phyloP scores from a whole-genome alignment of 2,329 filamentous ascomycete species.

The Aureobasidium subglaciale region DNA sequence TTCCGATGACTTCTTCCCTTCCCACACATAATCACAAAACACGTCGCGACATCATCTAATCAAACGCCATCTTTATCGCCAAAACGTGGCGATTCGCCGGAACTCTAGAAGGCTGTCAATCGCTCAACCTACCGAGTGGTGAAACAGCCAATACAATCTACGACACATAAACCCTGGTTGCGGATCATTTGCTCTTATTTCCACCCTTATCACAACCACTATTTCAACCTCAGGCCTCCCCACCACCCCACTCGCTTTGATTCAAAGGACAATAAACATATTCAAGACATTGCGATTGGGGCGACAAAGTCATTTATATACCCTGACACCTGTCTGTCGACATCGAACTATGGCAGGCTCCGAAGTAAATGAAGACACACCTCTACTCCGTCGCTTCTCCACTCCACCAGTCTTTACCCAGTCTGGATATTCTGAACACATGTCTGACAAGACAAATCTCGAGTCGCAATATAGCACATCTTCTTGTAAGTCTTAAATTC shows the following conservation, averaged over 20 bases:
- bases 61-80: background rate
- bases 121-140: background rate
- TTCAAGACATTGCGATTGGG: conserved; percentile 2
- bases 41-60: background rate
- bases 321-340: background rate
- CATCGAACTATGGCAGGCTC: conserved; percentile 3
- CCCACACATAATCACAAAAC: background rate
- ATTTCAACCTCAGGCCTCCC: background rate
- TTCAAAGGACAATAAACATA: background rate
- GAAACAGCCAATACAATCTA: background rate
- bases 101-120: conserved; percentile 2
- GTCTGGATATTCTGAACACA: conserved; percentile 16
- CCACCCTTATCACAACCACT: background rate
- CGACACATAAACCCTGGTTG: background rate
- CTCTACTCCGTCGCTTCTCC: conserved; percentile 3
- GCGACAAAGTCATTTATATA: background rate
- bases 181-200: background rate
- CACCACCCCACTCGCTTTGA: background rate
- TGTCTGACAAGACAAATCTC: conserved; percentile 14
- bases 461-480: conserved; percentile 1
- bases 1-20: background rate
- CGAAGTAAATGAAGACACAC: conserved; percentile 8
- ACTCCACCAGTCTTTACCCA: conserved; percentile 17
- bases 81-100: background rate
- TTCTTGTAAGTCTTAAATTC: conserved; percentile 11